Evolutionary conservation across 106 monocot species (phyloP).

Genomic region (Allium fistulosum): DNA sequence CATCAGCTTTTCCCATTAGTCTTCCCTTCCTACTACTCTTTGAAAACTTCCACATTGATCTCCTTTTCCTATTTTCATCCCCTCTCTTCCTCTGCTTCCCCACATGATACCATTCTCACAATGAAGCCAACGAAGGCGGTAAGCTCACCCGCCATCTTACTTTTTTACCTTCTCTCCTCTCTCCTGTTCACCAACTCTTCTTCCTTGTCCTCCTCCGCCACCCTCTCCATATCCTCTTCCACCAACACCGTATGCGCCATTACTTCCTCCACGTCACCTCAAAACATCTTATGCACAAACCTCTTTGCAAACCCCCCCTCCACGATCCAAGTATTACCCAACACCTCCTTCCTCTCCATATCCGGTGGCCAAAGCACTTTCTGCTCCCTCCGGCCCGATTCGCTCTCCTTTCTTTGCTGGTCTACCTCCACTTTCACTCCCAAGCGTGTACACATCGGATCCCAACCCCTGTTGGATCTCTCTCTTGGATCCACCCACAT

Average conservation of each 20-base stretch:
- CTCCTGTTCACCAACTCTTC: conserved; percentile 27
- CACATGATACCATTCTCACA: background rate
- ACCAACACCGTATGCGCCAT: conserved; percentile 44
- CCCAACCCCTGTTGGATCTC: conserved; percentile 20
- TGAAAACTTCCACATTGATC: background rate
- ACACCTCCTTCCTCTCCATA: conserved; percentile 29
- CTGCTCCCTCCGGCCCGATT: conserved; percentile 32
- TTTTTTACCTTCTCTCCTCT: conserved; percentile 10
- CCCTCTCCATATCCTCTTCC: conserved; percentile 21
- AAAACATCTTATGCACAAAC: conserved; percentile 24
- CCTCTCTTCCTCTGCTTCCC: background rate
- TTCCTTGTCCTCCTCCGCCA: conserved; percentile 29
- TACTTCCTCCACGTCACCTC: conserved; percentile 6
- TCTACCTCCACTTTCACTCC: conserved; percentile 1
- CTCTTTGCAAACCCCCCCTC: background rate
- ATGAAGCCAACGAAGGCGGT: conserved; percentile 10
- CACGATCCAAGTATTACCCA: conserved; percentile 16
- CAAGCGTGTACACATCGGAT: conserved; percentile 64
- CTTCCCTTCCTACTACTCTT: no score
- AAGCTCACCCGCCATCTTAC: conserved; percentile 13
- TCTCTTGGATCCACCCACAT: conserved; percentile 64
- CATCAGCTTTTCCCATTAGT: no score
- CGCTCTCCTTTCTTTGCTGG: conserved; percentile 64
- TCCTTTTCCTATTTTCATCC: background rate
- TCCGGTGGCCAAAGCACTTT: conserved; percentile 32